phyloP scores from a whole-genome alignment of 768 basidiomycete species.

The Dentipellis fragilis region DNA sequence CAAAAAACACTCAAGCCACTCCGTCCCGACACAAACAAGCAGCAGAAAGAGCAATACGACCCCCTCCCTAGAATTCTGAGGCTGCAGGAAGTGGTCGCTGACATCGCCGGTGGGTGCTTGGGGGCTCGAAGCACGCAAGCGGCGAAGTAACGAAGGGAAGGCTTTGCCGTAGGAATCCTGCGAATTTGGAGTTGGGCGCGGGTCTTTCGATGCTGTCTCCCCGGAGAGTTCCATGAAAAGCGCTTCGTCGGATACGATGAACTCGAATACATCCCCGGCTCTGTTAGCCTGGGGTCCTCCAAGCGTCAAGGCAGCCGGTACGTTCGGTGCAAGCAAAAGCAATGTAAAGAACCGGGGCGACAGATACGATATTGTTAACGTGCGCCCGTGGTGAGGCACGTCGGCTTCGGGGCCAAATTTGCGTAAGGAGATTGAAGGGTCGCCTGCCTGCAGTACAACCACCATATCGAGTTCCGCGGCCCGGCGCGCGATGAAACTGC shows the following conservation, averaged over 20 bases:
- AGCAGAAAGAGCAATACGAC: too few species aligned
- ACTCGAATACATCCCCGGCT: neutral
- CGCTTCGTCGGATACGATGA: neutral
- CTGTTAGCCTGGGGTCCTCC: neutral
- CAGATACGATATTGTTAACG: conserved; percentile 32
- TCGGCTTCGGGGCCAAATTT: conserved; percentile 5
- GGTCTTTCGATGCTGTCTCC: too few species aligned
- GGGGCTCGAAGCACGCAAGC: too few species aligned
- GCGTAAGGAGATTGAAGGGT: conserved; percentile 16
- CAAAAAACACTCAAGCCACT: too few species aligned
- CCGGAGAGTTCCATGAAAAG: neutral
- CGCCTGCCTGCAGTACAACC: conserved; percentile 31
- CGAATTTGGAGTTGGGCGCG: too few species aligned
- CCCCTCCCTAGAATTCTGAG: too few species aligned
- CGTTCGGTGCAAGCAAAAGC: conserved; percentile 27
- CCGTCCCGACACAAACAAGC: too few species aligned
- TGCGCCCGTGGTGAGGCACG: neutral
- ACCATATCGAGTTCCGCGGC: conserved; percentile 23
- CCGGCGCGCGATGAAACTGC: conserved; percentile 26
- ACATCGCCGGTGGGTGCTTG: too few species aligned
- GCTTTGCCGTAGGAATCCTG: too few species aligned
- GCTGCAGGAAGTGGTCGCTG: too few species aligned
- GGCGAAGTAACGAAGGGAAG: too few species aligned
- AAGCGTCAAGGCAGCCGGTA: neutral
- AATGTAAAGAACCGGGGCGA: conserved; percentile 39